Conservation (phyloP, 2,329 filamentous ascomycete genomes). For the Fusarium irregulare region DNA sequence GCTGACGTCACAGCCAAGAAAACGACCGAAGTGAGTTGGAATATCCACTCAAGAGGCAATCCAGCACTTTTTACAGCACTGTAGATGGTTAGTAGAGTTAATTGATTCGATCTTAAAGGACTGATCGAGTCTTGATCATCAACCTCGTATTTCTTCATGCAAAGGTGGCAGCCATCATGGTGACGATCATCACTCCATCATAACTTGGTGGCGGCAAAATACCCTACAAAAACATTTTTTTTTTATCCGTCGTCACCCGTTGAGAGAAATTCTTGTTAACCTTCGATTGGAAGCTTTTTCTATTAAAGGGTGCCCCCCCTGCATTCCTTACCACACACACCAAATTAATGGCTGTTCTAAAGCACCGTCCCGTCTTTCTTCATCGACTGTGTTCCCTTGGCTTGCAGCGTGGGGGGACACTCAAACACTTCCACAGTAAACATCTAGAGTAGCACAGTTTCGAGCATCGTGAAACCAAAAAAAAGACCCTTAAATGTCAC, state of each 20-base stretch:
- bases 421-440: background rate
- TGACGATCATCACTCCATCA: constrained; percentile 11
- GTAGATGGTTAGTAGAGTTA: background rate
- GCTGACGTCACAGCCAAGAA: constrained; percentile 41
- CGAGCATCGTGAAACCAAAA: constrained; percentile 30
- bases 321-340: constrained; percentile 34
- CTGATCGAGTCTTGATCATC: constrained; percentile 8
- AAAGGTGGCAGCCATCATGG: constrained; percentile 6
- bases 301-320: constrained; percentile 18
- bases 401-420: constrained; percentile 23
- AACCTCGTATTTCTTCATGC: constrained; percentile 18
- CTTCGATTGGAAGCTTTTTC: constrained; percentile 4
- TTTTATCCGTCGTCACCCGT: constrained; percentile 8
- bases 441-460: constrained; percentile 7
- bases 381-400: constrained; percentile 1
- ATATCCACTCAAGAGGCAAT: constrained; percentile 19
- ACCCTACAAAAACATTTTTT: too few species aligned
- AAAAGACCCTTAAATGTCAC: constrained; percentile 14
- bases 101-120: constrained; percentile 14
- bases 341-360: constrained; percentile 16
- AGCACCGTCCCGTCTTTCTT: constrained; percentile 31
- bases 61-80: background rate
- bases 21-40: constrained; percentile 20
- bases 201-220: constrained; percentile 13
- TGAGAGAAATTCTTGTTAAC: constrained; percentile 14